Evolutionary conservation across 441 rosid species (phyloP), one percentile per base, ranked within the genome.

Genomic region (Pelargonium myrrhifolium): DNA sequence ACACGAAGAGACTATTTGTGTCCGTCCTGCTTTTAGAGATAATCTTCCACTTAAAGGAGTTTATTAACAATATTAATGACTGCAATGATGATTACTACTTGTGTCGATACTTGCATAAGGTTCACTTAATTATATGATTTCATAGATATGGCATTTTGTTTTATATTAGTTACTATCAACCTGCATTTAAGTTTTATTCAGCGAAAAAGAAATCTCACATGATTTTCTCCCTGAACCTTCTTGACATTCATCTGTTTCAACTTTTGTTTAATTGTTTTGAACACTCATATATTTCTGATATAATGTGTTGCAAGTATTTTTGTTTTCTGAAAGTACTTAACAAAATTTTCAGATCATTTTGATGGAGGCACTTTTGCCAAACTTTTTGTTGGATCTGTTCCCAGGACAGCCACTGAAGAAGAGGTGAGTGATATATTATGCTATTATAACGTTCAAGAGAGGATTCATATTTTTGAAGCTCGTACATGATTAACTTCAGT

Each of bases 371-470:
- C 78, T 74, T 74, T 84, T 73, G 96, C 97, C 66, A 95, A 95
- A 81, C 97, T 92, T 71, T 95, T 95, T 85, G 95, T 95, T 78
- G 99, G 99, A 64, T 95, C 98, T 11, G 98, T 95, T 78, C 98
- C 99, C 26, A 85, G 92, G 82, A 86, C 95, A 67, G 87, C 88
- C 42, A 69, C 74, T 22, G 99, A 95, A 77, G 87, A 85, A 72
- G 98, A 95, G 76, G 99, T 95, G 81, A 89, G 92, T 82, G 65
- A 9, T 31, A n/a, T 59, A 20, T 20, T 55, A 55, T 55, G 26
- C 61, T 55, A 59, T 59, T 59, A 12, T 11, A n/a, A 59, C 28
- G 64, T 20, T 28, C 40, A 14, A 15, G 40, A 62, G 7, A 62
- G 3, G 3, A 62, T 2, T 62, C 31, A 10, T 62, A 31, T 9